A percentile compares a stretch with the other conserved stretches of the same genome.
These are phyloP conservation scores for Saccharomycopsis sp. DNA, from an alignment of 805 yeast species.

Conservation along the genomic window DNA sequence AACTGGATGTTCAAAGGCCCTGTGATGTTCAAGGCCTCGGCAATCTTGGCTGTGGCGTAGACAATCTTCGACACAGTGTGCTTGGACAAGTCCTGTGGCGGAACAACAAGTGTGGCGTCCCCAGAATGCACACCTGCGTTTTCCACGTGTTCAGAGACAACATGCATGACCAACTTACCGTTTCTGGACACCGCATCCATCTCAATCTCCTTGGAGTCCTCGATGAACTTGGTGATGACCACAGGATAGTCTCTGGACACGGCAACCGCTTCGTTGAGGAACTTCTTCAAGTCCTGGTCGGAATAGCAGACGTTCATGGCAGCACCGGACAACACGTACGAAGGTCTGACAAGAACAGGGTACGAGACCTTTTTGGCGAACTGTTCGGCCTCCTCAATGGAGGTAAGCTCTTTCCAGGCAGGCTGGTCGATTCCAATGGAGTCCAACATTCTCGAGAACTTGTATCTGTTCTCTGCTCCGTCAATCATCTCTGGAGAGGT, in stretches of 20 bases:
- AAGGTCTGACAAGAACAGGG: slow-evolving; percentile 96
- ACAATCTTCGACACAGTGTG: slow-evolving; percentile 89
- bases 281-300: slow-evolving; percentile 77
- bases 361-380: slow-evolving; percentile 87
- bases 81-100: slow-evolving; percentile 90
- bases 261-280: slow-evolving; percentile 89
- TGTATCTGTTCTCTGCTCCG: slow-evolving; percentile 95
- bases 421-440: slow-evolving; percentile 97
- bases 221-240: slow-evolving; percentile 93
- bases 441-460: slow-evolving; percentile 96
- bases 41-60: slow-evolving; percentile 93
- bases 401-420: slow-evolving; percentile 96
- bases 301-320: slow-evolving; percentile 98
- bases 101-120: slow-evolving; percentile 95
- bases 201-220: slow-evolving; percentile 95
- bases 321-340: slow-evolving; percentile 96
- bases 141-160: slow-evolving; percentile 96
- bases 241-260: slow-evolving; percentile 98
- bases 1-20: slow-evolving; percentile 98
- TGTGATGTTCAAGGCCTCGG: slow-evolving; percentile 87
- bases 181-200: slow-evolving; percentile 98
- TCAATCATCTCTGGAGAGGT: slow-evolving; percentile 98
- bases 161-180: slow-evolving; percentile 94
- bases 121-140: slow-evolving; percentile 99
- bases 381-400: slow-evolving; percentile 83